phyloP scores from a whole-genome alignment of 108 stramenopile genomes.

The Fistulifera pelliculosa region DNA sequence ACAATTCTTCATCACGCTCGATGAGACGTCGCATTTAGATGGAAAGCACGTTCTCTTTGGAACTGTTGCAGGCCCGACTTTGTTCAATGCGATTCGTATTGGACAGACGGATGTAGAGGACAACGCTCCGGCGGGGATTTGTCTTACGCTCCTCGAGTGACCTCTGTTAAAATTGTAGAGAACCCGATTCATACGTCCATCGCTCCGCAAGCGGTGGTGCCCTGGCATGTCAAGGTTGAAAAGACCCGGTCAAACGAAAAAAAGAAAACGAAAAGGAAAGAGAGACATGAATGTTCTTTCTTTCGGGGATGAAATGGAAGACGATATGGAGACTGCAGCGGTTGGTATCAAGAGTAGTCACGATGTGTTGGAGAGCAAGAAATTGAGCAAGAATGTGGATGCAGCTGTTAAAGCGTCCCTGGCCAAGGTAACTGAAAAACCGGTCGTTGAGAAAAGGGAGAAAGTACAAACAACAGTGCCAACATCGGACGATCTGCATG shows the following conservation, averaged over 20 bases:
- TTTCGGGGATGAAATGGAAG: constrained; percentile 78
- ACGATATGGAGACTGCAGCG: constrained; percentile 13
- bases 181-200: constrained; percentile 79
- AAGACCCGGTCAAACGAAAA: constrained; percentile 12
- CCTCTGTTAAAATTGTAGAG: constrained; percentile 64
- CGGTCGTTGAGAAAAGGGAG: not conserved
- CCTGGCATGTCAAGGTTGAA: constrained; percentile 33
- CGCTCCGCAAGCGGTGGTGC: constrained; percentile 42
- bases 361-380: constrained; percentile 46
- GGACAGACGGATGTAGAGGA: constrained; percentile 61
- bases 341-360: constrained; percentile 55
- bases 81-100: constrained; percentile 90
- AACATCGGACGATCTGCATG: not conserved
- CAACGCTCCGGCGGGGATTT: constrained; percentile 29
- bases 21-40: constrained; percentile 80
- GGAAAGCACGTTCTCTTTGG: constrained; percentile 91
- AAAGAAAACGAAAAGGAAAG: constrained; percentile 39
- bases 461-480: not conserved
- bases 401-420: constrained; percentile 4
- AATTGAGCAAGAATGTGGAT: constrained; percentile 24
- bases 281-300: constrained; percentile 74
- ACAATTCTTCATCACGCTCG: constrained; percentile 95
- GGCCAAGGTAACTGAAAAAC: not conserved
- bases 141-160: constrained; percentile 51
- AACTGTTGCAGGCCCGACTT: constrained; percentile 80